Base-by-base conservation (phyloP, 257 asterid species). In the Anisodus acutangulus region DNA sequence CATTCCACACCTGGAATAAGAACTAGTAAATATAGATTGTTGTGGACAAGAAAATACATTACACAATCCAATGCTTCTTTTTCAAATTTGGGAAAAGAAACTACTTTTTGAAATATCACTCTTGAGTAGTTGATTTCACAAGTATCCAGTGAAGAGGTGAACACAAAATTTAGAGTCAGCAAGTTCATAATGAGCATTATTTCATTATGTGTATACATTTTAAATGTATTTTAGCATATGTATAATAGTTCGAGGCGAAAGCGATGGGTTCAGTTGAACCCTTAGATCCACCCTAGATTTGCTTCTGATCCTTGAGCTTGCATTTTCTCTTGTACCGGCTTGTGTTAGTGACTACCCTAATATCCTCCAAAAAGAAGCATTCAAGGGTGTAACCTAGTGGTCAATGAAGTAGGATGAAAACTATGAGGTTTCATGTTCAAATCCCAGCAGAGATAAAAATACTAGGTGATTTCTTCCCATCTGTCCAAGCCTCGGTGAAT, bases 1-100 rank as follows among this genome's bases (percentile, higher is more conserved):
- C 22, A 94, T 90, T 84, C 99, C 98, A 90, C 99, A 94, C 82
- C 98, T 95, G 95, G 84, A 86, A 91, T n/a, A 7, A 59, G 31
- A 5, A 59, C 31, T 59, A 59, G 63, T 58, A 5, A 58, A 58
- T 58, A 58, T 6, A 58, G 22, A 58, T 16, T 58, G 63, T 58
- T 13, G 7, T 16, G 63, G 22, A 16, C 9, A 4, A 58, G 63
- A 58, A 58, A 58, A 16, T 58, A 19, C 63, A 58, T 31, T 31
- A 31, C 35, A 31, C 2, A 31, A 31, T 31, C 35, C 35, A 31
- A 31, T 31, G 35, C 35, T 31, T 1, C 35, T 31, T 31, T 31
- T 31, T 31, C 35, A 31, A 31, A 31, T 31, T 31, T 31, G 35
- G 35, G 35, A 31, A 31, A 31, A 31, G 35, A 31, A 31, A 31